phyloP scores from a whole-genome alignment of 2,329 filamentous ascomycete genomes.

The Ceratocystis cubensis region DNA sequence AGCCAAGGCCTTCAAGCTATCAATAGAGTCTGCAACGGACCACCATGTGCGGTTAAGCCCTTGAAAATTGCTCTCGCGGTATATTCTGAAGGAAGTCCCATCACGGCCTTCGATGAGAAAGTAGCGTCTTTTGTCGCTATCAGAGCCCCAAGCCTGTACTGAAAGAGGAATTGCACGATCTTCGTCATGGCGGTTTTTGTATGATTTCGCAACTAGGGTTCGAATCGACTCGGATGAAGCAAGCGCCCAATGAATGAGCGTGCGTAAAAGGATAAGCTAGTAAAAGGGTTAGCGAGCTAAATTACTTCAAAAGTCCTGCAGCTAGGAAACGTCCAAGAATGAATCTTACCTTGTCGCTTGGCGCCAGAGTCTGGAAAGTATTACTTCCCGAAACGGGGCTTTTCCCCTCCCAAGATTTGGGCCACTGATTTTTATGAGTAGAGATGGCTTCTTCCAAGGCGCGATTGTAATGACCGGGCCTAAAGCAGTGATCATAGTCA shows the following conservation, averaged over 20 bases:
- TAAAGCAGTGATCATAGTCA: conserved; percentile 30
- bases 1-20: conserved; percentile 64
- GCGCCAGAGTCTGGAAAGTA: conserved; percentile 70
- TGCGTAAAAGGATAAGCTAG: conserved; percentile 71
- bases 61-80: conserved; percentile 80
- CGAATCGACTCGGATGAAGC: conserved; percentile 77
- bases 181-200: conserved; percentile 74
- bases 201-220: conserved; percentile 68
- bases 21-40: conserved; percentile 81
- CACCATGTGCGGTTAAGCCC: conserved; percentile 72
- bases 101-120: conserved; percentile 89
- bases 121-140: conserved; percentile 84
- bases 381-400: conserved; percentile 72
- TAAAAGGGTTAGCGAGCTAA: not conserved
- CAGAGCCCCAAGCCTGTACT: conserved; percentile 80
- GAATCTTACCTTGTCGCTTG: conserved; percentile 60
- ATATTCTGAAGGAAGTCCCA: conserved; percentile 86
- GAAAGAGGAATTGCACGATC: conserved; percentile 74
- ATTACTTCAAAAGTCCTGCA: not conserved
- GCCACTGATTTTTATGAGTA: conserved; percentile 80
- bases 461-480: conserved; percentile 81
- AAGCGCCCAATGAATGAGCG: conserved; percentile 77
- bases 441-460: conserved; percentile 88
- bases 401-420: conserved; percentile 64
- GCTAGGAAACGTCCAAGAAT: not conserved